Conservation (phyloP, 768 basidiomycete species). For the Coprinellus micaceus region DNA sequence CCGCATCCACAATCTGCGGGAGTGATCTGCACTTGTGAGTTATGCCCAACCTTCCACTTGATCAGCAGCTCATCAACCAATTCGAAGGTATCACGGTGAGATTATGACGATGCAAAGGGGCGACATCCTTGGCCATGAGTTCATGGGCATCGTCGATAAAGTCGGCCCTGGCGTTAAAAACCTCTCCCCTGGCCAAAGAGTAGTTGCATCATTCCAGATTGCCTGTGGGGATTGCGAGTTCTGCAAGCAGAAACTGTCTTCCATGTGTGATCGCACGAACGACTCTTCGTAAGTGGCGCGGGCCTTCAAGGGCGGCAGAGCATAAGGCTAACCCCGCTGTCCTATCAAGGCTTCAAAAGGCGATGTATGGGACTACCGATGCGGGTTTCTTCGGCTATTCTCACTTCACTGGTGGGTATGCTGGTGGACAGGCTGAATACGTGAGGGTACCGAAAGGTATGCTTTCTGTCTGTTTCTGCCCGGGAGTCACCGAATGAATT, state of each 20-base stretch:
- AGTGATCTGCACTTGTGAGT: slow-evolving; percentile 55
- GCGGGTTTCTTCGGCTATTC: slow-evolving; percentile 72
- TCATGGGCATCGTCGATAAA: slow-evolving; percentile 67
- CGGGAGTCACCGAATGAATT: too few species aligned
- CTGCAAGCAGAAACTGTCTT: slow-evolving; percentile 70
- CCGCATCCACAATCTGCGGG: slow-evolving; percentile 73
- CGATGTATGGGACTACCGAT: slow-evolving; percentile 63
- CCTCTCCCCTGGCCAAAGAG: slow-evolving; percentile 60
- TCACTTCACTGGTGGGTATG: slow-evolving; percentile 70
- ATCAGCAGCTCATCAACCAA: too few species aligned
- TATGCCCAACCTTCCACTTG: too few species aligned
- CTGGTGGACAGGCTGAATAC: slow-evolving; percentile 75
- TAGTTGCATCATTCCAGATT: slow-evolving; percentile 77
- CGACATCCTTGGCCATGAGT: slow-evolving; percentile 76
- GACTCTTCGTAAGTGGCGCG: slow-evolving; percentile 45
- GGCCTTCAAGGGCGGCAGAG: too few species aligned
- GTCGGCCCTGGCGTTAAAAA: slow-evolving; percentile 63
- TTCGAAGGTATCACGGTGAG: slow-evolving; percentile 63
- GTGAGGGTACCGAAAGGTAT: slow-evolving; percentile 60
- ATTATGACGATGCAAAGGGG: slow-evolving; percentile 67
- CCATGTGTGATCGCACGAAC: slow-evolving; percentile 74
- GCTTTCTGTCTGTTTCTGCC: not conserved
- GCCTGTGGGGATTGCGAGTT: slow-evolving; percentile 70
- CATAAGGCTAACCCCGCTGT: too few species aligned
- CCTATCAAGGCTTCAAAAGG: slow-evolving; percentile 42